phyloP scores from a whole-genome alignment of 208 protist genomes.

The Tritrichomonas musculus region DNA sequence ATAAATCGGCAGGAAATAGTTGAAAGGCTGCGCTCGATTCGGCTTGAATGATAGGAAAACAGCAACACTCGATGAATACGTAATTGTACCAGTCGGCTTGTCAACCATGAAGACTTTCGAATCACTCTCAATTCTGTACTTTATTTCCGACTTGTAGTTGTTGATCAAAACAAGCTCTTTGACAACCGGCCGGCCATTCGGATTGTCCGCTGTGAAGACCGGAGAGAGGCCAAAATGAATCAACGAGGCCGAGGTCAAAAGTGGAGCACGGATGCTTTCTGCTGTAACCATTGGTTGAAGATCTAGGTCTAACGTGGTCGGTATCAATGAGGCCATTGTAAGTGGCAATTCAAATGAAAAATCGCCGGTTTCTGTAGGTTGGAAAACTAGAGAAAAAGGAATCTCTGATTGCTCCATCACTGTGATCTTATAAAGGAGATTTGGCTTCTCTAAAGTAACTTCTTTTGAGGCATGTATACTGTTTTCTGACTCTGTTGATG shows the following conservation, averaged over 20 bases:
- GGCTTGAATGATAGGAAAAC: background rate
- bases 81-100: background rate
- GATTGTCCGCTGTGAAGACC: background rate
- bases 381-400: background rate
- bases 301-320: background rate
- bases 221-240: background rate
- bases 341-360: constrained; percentile 16
- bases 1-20: background rate
- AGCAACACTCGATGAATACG: background rate
- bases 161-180: background rate
- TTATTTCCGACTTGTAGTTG: background rate
- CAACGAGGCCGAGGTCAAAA: background rate
- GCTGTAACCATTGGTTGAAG: background rate
- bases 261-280: background rate
- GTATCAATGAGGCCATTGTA: background rate
- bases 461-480: too few species aligned
- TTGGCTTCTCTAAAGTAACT: background rate
- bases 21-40: background rate
- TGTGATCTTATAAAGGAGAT: background rate
- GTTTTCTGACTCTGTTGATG: too few species aligned
- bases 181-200: background rate
- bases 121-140: background rate
- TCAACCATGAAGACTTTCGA: background rate
- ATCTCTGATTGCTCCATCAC: background rate
- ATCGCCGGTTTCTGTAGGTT: background rate